phyloP scores from a whole-genome alignment of 306 rosid species.

The Hippophae rhamnoides region DNA sequence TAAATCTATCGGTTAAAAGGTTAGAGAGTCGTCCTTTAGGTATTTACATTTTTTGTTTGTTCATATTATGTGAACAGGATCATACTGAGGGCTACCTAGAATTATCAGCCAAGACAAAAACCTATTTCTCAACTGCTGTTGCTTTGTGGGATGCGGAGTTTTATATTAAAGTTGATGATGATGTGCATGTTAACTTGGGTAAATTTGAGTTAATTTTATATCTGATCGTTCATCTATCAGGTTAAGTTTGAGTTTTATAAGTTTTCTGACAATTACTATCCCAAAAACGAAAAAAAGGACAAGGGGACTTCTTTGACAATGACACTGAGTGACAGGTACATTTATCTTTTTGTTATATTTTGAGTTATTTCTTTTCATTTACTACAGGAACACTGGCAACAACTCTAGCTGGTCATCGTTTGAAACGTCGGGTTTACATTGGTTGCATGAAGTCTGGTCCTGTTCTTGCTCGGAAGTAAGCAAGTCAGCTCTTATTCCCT shows the following conservation, averaged over 20 bases:
- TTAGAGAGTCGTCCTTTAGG: not conserved
- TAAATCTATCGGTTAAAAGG: not conserved
- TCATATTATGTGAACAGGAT: conserved; percentile 31
- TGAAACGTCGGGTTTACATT: conserved; percentile 59
- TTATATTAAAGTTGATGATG: conserved; percentile 90
- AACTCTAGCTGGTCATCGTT: conserved; percentile 44
- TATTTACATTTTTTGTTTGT: not conserved
- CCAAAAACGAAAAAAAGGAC: too few species aligned
- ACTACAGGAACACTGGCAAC: conserved; percentile 60
- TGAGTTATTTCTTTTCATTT: not conserved
- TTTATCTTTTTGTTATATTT: not conserved
- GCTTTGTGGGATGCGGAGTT: conserved; percentile 78
- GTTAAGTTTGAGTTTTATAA: not conserved
- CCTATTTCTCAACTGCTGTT: conserved; percentile 61
- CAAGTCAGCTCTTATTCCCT: conserved; percentile 7
- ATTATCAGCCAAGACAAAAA: conserved; percentile 73
- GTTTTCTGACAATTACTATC: too few species aligned
- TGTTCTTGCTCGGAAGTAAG: conserved; percentile 80
- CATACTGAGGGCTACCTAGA: conserved; percentile 70
- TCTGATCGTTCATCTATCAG: not conserved
- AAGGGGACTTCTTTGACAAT: not conserved
- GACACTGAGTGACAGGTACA: not conserved
- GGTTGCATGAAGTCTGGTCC: conserved; percentile 99
- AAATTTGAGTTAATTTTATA: not conserved
- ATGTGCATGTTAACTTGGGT: conserved; percentile 88